Evolutionary conservation across 2,329 filamentous ascomycete genomes (phyloP).

Genomic region (Aureobasidium melanogenum): DNA sequence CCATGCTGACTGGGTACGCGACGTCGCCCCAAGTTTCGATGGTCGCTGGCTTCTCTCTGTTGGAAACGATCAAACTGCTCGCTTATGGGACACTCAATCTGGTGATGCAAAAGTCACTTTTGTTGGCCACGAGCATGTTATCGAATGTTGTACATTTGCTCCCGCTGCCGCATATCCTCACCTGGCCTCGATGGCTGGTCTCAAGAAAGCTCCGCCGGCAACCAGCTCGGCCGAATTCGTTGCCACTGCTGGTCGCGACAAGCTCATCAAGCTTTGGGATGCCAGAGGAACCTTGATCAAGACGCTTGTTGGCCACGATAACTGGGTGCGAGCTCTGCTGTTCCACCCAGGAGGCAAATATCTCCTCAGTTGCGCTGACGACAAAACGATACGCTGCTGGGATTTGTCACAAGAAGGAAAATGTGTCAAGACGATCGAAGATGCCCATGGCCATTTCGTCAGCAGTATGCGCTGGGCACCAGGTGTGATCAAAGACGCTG

Average conservation of each 20-base stretch:
- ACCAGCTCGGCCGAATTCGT: constrained; percentile 77
- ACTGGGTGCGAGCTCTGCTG: constrained; percentile 79
- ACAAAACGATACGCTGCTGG: constrained; percentile 91
- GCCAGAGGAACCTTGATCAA: constrained; percentile 75
- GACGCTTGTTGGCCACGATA: constrained; percentile 80
- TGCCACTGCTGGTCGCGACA: constrained; percentile 82
- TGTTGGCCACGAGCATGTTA: constrained; percentile 75
- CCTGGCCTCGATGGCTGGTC: constrained; percentile 65
- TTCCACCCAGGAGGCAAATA: constrained; percentile 93
- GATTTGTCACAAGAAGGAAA: constrained; percentile 84
- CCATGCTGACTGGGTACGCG: constrained; percentile 84
- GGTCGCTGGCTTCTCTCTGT: constrained; percentile 76
- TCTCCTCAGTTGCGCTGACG: constrained; percentile 74
- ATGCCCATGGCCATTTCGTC: constrained; percentile 76
- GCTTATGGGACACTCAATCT: constrained; percentile 75
- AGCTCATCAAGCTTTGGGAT: constrained; percentile 86
- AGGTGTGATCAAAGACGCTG: constrained; percentile 54
- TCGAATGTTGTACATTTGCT: constrained; percentile 81
- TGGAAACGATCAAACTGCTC: constrained; percentile 71
- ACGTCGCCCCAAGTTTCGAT: constrained; percentile 73
- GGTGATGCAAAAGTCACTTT: constrained; percentile 71
- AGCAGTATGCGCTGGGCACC: constrained; percentile 85
- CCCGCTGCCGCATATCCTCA: constrained; percentile 70
- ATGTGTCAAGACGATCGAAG: constrained; percentile 71
- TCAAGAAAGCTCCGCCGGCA: constrained; percentile 70